Evolutionary conservation across 495 filamentous ascomycete species (phyloP).

Genomic region (Penicillium diatomitis): DNA sequence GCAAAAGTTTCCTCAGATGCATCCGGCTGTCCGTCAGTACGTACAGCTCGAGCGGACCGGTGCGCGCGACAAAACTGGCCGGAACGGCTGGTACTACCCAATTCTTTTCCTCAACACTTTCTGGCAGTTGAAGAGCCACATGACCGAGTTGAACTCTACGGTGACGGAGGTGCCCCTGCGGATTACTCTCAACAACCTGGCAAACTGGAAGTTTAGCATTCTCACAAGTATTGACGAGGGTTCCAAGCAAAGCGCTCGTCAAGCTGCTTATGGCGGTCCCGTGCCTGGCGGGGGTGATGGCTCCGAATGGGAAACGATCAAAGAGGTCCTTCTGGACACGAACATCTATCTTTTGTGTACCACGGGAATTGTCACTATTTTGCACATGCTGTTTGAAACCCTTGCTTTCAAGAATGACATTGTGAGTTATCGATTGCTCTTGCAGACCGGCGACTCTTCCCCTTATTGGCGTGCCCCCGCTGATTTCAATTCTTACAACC

Average conservation of each 20-base stretch:
- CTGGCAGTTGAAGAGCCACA: conserved; percentile 88
- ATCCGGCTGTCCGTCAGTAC: conserved; percentile 67
- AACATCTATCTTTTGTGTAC: conserved; percentile 84
- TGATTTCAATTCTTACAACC: too few species aligned
- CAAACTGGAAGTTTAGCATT: conserved; percentile 86
- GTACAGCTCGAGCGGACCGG: conserved; percentile 65
- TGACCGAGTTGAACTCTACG: conserved; percentile 88
- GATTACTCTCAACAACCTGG: conserved; percentile 72
- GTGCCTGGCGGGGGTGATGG: conserved; percentile 62
- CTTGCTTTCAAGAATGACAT: conserved; percentile 97
- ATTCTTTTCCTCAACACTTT: conserved; percentile 90
- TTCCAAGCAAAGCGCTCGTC: conserved; percentile 66
- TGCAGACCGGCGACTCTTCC: background rate
- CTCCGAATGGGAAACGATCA: conserved; percentile 89
- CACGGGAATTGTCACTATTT: conserved; percentile 72
- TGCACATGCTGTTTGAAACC: conserved; percentile 93
- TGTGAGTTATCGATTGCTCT: conserved; percentile 26
- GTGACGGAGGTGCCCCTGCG: conserved; percentile 74
- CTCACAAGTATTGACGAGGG: conserved; percentile 79
- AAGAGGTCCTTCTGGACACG: conserved; percentile 86
- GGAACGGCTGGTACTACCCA: conserved; percentile 96
- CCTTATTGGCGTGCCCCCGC: too few species aligned
- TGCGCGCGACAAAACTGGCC: conserved; percentile 67
- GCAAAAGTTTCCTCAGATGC: conserved; percentile 53
- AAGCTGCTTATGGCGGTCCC: conserved; percentile 55